Percentiles rank a stretch among this genome's conserved stretches.
phyloP scores from a whole-genome alignment of 257 asterid genomes.

The Nicotiana tabacum region DNA sequence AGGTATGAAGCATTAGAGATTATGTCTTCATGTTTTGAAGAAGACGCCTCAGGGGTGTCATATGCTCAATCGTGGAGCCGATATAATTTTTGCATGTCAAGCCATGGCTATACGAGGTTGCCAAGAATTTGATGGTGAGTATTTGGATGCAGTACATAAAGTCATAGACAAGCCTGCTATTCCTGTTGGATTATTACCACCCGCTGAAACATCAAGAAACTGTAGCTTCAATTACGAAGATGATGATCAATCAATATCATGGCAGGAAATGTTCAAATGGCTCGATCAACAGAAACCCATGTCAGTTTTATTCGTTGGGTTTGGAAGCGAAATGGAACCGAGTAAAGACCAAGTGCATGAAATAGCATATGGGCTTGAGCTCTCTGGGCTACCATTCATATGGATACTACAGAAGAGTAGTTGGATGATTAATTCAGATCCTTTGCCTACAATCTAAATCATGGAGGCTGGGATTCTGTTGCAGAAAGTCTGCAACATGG shows the following conservation, averaged over 20 bases:
- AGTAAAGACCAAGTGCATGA: conserved; percentile 17
- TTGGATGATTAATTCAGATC: not conserved
- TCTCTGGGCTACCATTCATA: conserved; percentile 19
- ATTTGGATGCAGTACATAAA: not conserved
- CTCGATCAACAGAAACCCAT: conserved; percentile 16
- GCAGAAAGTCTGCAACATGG: conserved; percentile 27
- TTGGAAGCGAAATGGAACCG: conserved; percentile 5
- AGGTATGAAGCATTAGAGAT: not conserved
- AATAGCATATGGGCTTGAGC: conserved; percentile 26
- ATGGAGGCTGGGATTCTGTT: conserved; percentile 37
- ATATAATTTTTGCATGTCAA: not conserved
- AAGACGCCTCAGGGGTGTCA: conserved; percentile 2
- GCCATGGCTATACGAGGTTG: not conserved
- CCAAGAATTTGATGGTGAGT: not conserved
- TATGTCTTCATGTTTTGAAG: not conserved
- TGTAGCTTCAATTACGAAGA: too few relatives aligned
- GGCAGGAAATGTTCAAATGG: conserved; percentile 19
- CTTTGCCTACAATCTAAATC: conserved; percentile 13
- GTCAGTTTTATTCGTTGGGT: conserved; percentile 20
- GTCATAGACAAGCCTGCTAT: not conserved
- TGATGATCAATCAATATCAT: too few relatives aligned
- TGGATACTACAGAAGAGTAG: conserved; percentile 9
- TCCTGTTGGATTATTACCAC: not conserved
- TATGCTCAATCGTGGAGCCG: not conserved
- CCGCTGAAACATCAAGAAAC: not conserved